phyloP scores from a whole-genome alignment of 2,329 filamentous ascomycete genomes.

The Pyrenophora seminiperda region DNA sequence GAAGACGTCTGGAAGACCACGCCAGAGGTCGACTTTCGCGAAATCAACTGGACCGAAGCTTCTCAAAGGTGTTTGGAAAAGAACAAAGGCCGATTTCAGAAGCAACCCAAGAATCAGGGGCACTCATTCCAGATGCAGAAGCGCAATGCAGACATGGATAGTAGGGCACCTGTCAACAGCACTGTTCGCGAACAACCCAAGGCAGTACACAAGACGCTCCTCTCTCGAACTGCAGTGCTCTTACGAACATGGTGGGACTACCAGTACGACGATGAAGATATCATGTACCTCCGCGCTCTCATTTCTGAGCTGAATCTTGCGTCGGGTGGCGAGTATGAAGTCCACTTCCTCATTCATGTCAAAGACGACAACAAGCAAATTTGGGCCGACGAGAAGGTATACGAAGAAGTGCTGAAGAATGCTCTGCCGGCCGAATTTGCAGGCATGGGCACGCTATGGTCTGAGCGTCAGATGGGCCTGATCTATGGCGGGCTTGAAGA shows the following conservation, averaged over 20 bases:
- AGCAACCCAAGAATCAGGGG: constrained; percentile 40
- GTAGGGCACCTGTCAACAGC: constrained; percentile 8
- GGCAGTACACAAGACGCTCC: constrained; percentile 41
- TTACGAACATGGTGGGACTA: constrained; percentile 84
- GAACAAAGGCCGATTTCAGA: constrained; percentile 72
- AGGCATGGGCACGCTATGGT: constrained; percentile 60
- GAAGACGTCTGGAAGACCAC: constrained; percentile 75
- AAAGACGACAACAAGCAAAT: constrained; percentile 79
- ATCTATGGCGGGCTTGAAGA: constrained; percentile 59
- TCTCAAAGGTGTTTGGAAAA: constrained; percentile 74
- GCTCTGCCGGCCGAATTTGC: constrained; percentile 56
- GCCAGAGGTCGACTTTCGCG: constrained; percentile 75
- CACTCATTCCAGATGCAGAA: constrained; percentile 51
- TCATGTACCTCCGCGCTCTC: constrained; percentile 80
- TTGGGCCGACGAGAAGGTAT: constrained; percentile 77
- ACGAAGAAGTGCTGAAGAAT: constrained; percentile 66
- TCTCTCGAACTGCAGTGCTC: constrained; percentile 74
- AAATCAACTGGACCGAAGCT: constrained; percentile 77
- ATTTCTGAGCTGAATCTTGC: constrained; percentile 77
- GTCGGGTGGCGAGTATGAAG: constrained; percentile 79
- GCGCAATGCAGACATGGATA: constrained; percentile 10
- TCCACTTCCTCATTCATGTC: constrained; percentile 85
- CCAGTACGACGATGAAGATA: constrained; percentile 76
- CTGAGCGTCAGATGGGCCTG: constrained; percentile 60
- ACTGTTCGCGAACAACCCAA: constrained; percentile 29